phyloP scores from a whole-genome alignment of 148 eudicot genomes.

The Fagopyrum esculentum region DNA sequence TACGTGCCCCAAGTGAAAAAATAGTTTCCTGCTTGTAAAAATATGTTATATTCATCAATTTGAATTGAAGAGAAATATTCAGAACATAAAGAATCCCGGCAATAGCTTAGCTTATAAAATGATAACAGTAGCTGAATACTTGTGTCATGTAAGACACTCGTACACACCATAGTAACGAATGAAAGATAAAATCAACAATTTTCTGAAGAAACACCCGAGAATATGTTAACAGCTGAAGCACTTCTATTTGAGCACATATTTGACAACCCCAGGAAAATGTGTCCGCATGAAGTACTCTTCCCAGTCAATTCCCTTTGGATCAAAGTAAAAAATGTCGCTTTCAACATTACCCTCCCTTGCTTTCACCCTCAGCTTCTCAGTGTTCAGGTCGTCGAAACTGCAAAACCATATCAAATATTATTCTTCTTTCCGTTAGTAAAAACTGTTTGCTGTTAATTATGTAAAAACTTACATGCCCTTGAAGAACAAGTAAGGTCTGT shows the following conservation, averaged over 20 bases:
- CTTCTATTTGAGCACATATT: slow-evolving; percentile 15
- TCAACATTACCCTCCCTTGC: slow-evolving; percentile 13
- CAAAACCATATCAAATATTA: background rate
- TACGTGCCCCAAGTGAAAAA: too few relatives aligned
- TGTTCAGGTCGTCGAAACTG: slow-evolving; percentile 30
- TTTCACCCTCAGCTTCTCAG: slow-evolving; percentile 19
- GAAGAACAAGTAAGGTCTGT: slow-evolving; percentile 64
- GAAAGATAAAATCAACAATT: background rate
- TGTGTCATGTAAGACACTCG: too few relatives aligned
- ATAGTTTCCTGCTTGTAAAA: too few relatives aligned
- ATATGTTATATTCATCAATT: too few relatives aligned
- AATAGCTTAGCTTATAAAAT: too few relatives aligned
- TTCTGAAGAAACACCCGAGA: background rate
- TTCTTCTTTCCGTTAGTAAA: too few relatives aligned
- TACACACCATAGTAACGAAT: too few relatives aligned
- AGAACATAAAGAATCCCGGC: too few relatives aligned
- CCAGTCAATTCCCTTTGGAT: slow-evolving; percentile 24
- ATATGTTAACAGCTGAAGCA: background rate
- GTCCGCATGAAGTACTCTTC: slow-evolving; percentile 29
- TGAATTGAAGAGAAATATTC: too few relatives aligned
- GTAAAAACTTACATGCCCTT: slow-evolving; percentile 28
- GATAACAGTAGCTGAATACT: too few relatives aligned
- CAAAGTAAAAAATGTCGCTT: slow-evolving; percentile 20
- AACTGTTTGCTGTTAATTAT: background rate
- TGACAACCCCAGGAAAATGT: slow-evolving; percentile 30